phyloP scores from a whole-genome alignment of 306 rosid species.

The Mimosa bimucronata region DNA sequence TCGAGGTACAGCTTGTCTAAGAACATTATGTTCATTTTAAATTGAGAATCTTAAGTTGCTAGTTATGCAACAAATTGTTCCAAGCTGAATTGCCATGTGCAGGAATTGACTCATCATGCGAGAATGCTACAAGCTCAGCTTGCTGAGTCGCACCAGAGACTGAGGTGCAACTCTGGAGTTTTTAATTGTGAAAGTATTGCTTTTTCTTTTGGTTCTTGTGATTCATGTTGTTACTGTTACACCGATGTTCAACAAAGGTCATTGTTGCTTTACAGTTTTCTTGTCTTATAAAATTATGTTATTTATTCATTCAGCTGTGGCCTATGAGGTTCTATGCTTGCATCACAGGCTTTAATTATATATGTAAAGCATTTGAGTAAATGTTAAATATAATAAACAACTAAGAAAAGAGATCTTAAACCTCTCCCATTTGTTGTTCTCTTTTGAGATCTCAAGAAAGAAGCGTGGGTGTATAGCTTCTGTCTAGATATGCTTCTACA shows the following conservation, averaged over 20 bases:
- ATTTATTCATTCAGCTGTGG: conserved; percentile 25
- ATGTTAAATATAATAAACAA: not conserved
- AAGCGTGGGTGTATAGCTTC: not conserved
- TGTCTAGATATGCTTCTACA: not conserved
- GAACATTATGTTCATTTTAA: conserved; percentile 25
- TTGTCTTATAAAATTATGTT: conserved; percentile 8
- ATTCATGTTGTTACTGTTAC: conserved; percentile 29
- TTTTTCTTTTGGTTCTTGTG: conserved; percentile 54
- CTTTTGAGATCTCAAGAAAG: not conserved
- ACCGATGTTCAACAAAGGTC: not conserved
- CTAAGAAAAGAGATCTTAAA: not conserved
- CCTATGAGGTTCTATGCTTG: conserved; percentile 23
- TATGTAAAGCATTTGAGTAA: not conserved
- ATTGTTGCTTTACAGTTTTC: conserved; percentile 23
- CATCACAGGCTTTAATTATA: conserved; percentile 3
- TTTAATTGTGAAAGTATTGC: conserved; percentile 66
- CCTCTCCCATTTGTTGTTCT: not conserved
- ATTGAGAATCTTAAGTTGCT: conserved; percentile 35
- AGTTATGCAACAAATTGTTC: conserved; percentile 29
- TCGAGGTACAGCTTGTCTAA: conserved; percentile 55
- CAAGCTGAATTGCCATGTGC: conserved; percentile 41
- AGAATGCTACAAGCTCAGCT: conserved; percentile 57
- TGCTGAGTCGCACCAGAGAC: conserved; percentile 63
- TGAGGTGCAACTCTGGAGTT: conserved; percentile 83
- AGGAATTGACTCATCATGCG: conserved; percentile 60